phyloP scores from a whole-genome alignment of 208 protist genomes.

The Angomonas ambiguus region DNA sequence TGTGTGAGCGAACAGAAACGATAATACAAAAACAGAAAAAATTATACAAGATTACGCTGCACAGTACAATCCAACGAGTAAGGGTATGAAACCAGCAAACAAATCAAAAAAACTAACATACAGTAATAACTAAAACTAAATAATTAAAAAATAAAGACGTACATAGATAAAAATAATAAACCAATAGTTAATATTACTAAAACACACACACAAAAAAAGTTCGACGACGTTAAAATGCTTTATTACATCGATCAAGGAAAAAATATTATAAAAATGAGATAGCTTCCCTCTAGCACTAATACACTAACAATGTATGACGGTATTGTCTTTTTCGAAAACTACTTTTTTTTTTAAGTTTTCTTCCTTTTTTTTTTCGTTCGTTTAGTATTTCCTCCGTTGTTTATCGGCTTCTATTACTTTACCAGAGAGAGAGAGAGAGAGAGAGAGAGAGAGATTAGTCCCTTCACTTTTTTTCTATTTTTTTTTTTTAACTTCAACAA shows the following conservation, averaged over 20 bases:
- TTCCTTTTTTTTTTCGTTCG: conserved; percentile 5
- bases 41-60: no score
- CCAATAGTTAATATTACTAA: not conserved
- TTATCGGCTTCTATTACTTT: no score
- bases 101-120: no score
- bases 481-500: conserved; percentile 14
- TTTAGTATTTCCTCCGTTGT: not conserved
- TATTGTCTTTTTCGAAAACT: no score
- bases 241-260: not conserved
- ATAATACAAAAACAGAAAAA: no score
- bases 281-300: no score
- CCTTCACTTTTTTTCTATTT: conserved; percentile 5
- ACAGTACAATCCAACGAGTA: no score
- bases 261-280: not conserved
- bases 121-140: not conserved
- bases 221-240: not conserved
- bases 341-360: not conserved
- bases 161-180: not conserved
- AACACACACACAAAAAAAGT: not conserved
- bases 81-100: no score
- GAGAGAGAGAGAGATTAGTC: no score
- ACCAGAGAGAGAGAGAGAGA: no score
- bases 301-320: no score
- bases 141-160: not conserved
- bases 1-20: no score